Base-by-base conservation (phyloP, 2,329 filamentous ascomycete species). In the Cercospora zeae-maydis region DNA sequence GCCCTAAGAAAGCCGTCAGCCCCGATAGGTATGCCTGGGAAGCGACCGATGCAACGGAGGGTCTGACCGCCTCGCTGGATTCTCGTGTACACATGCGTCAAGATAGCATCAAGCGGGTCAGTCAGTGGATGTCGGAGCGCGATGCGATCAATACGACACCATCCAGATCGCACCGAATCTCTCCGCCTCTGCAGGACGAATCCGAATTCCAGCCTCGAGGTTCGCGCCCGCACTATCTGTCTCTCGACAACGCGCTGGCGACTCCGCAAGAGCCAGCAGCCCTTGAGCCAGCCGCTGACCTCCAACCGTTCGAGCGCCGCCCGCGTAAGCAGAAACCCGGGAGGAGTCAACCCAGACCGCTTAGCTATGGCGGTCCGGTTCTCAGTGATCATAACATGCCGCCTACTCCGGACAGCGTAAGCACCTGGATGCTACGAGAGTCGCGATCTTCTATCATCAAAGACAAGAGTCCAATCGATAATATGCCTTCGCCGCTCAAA, bases 71-170 rank as follows among this genome's bases (percentile, higher is more conserved):
- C 27, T 51, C 64, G 7, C 42, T 65, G 14, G 59, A 51, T 14
- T 56, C 63, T 36, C 61, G 52, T 21, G 56, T 57, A 30, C 70
- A 68, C 56, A 62, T 67, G 57, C 69, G 65, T 19, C 69, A 74
- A 39, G 72, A 74, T 63, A 75, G 74, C 65, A 75, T 75, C 62
- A 74, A 72, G 31, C 70, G 74, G 11, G 74, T 76, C 42, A 76
- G 70, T 53, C 71, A 72, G 45, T 76, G 74, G 74, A 75, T 76
- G n/a, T 67, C 71, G n/a, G 72, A 72, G 14, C 64, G 68, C 14
- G 66, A 72, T 24, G 65, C 55, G 11, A 57, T 60, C 34, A 68
- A 70, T n/a, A 62, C 65, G 4, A 74, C 73, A 39, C 73, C 73
- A 8, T 73, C 73, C 6, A 74, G 71, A 60, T 68, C 69, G 4